These are phyloP conservation scores for Phoma sp. DNA, from an alignment of 2,329 filamentous ascomycete genomes.

Conservation along the genomic window DNA sequence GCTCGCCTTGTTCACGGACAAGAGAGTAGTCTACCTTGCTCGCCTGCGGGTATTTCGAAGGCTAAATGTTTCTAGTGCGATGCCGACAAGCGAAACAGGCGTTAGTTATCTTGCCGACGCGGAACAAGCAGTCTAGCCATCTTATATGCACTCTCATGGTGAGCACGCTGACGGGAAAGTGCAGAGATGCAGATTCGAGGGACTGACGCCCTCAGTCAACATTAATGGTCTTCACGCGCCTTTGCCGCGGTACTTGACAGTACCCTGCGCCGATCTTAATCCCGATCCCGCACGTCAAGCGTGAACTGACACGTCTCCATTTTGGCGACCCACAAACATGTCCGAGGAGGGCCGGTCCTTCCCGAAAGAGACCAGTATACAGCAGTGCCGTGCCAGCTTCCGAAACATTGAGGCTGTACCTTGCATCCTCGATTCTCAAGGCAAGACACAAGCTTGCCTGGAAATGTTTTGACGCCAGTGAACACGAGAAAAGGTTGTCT, in stretches of 20 bases:
- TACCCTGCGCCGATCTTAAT: constrained; percentile 16
- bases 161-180: too few species aligned
- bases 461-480: not conserved
- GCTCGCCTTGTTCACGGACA: too few species aligned
- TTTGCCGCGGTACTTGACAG: constrained; percentile 5
- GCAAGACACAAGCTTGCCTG: not conserved
- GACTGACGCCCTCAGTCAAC: not conserved
- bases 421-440: constrained; percentile 2
- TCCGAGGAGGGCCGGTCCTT: constrained; percentile 2
- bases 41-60: too few species aligned
- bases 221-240: not conserved
- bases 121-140: too few species aligned
- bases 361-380: constrained; percentile 2
- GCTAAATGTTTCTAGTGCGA: too few species aligned
- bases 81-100: too few species aligned
- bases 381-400: constrained; percentile 1
- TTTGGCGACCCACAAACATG: constrained; percentile 2
- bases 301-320: constrained; percentile 6
- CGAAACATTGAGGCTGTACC: constrained; percentile 9
- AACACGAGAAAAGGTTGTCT: constrained; percentile 7
- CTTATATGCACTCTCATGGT: too few species aligned
- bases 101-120: too few species aligned
- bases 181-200: not conserved
- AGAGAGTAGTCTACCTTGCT: too few species aligned
- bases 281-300: constrained; percentile 15